These are phyloP conservation scores for Peronospora belbahrii DNA, from an alignment of 352 stramenopile genomes.

Conservation along the genomic window DNA sequence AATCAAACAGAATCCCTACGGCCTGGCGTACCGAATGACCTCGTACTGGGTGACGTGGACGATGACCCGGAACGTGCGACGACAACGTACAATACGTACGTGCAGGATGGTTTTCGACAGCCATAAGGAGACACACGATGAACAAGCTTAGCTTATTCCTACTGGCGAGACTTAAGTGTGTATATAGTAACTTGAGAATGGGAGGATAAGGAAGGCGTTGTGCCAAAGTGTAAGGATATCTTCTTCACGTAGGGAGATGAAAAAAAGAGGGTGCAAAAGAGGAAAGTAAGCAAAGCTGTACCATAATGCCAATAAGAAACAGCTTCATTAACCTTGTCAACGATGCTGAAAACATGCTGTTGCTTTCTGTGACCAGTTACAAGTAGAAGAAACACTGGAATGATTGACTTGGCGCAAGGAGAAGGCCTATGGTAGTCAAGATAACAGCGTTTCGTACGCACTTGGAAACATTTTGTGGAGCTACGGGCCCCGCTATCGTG, in stretches of 20 bases:
- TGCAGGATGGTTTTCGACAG: conserved; percentile 21
- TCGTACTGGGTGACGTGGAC: conserved; percentile 15
- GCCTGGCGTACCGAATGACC: not conserved
- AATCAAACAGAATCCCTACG: not conserved
- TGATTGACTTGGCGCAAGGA: not conserved
- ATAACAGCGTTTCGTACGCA: conserved; percentile 2
- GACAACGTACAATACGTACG: conserved; percentile 21
- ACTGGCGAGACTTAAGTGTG: too few species aligned
- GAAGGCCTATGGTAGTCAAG: not conserved
- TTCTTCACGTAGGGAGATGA: too few species aligned
- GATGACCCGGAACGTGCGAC: conserved; percentile 18
- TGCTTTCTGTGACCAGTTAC: too few species aligned
- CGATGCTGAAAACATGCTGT: not conserved
- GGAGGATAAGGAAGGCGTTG: not conserved
- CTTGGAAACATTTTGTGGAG: not conserved
- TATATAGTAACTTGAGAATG: too few species aligned
- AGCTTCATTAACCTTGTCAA: conserved; percentile 5
- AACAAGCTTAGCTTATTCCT: not conserved
- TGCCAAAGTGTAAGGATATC: too few species aligned
- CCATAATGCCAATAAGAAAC: conserved; percentile 20
- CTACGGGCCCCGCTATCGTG: too few species aligned
- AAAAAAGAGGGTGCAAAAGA: conserved; percentile 5
- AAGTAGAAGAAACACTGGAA: not conserved
- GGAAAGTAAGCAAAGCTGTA: conserved; percentile 14
- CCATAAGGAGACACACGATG: conserved; percentile 1